Evolutionary conservation across 2,329 filamentous ascomycete species (phyloP).

Genomic region (Parastagonospora avenae): DNA sequence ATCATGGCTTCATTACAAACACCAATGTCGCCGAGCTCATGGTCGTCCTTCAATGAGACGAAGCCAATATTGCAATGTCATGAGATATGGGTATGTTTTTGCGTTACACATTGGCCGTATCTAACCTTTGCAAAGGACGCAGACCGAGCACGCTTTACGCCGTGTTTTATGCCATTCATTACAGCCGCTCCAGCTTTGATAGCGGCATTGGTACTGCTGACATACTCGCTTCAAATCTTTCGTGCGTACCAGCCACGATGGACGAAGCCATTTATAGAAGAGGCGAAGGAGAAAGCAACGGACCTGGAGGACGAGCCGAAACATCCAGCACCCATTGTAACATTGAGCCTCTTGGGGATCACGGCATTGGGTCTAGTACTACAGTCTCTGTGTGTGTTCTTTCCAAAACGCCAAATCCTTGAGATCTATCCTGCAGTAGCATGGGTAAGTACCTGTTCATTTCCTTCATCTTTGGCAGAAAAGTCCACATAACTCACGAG

Average conservation of each 20-base stretch:
- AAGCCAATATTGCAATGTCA: conserved; percentile 31
- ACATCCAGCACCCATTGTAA: conserved; percentile 33
- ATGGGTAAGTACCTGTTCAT: conserved; percentile 34
- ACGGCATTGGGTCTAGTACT: conserved; percentile 31
- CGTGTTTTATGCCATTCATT: conserved; percentile 49
- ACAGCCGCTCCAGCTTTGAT: conserved; percentile 46
- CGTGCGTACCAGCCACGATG: conserved; percentile 53
- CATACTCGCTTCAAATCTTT: conserved; percentile 40
- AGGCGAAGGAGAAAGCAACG: conserved; percentile 35
- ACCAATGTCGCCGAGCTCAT: conserved; percentile 18
- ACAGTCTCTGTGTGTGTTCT: conserved; percentile 32
- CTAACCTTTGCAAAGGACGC: conserved; percentile 30
- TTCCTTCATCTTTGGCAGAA: background rate
- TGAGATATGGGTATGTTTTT: conserved; percentile 29
- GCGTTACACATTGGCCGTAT: too few species aligned
- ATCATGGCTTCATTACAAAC: conserved; percentile 35
- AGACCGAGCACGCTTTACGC: conserved; percentile 45
- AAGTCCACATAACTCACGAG: conserved; percentile 15
- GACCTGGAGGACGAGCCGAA: conserved; percentile 35
- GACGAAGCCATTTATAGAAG: conserved; percentile 56
- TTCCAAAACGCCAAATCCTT: conserved; percentile 18
- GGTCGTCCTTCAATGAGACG: conserved; percentile 9
- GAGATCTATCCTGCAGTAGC: conserved; percentile 36
- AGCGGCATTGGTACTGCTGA: conserved; percentile 45
- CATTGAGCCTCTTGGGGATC: conserved; percentile 31